Evolutionary conservation across 148 eudicot species (phyloP), one percentile per base, ranked within the genome.

Genomic region (Fallopia convolvulus): DNA sequence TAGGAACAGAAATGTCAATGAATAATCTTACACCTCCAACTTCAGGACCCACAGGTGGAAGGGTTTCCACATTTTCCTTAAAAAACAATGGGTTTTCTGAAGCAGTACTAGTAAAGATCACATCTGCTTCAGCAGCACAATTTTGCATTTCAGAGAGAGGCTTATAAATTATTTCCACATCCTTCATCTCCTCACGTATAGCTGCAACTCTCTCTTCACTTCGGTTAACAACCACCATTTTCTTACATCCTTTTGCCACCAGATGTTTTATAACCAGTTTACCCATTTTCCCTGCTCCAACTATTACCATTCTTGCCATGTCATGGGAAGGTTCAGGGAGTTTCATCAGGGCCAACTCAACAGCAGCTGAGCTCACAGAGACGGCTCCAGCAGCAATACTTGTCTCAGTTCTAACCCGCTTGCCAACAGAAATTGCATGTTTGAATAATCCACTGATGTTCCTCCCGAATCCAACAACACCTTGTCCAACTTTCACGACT

Each of bases 271-370:
- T 88, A 68, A 94, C 98, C 47, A 94, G 92, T 80, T 94, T 94
- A 48, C 98, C 98, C 98, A 94, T 94, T 74, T 94, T 94, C n/a
- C 98, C 98, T 23, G 98, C 98, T 75, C 98, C 98, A 74, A 94
- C 79, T 4, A 92, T 88, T 81, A 94, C 72, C 91, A 94, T 88
- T 83, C 92, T 90, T 8, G 94, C 90, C 46, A 84, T 80, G n/a
- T 83, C 60, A 72, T 91, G 92, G 76, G 87, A 88, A 26, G 90
- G 58, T 80, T 82, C 88, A 0, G 98, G 98, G 75, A 94, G 91
- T 83, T 92, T 94, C 93, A 92, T 90, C 36, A 94, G 73, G 76
- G 98, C 98, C 81, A 94, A 78, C 79, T 94, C 98, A 6, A 94
- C 98, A 52, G 98, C 93, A 76, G 98, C 98, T 8, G 98, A 94